Percentiles rank a stretch among this genome's conserved stretches.
These are phyloP conservation scores for Amanita rubescens DNA, from an alignment of 768 basidiomycete genomes.

Conservation along the genomic window DNA sequence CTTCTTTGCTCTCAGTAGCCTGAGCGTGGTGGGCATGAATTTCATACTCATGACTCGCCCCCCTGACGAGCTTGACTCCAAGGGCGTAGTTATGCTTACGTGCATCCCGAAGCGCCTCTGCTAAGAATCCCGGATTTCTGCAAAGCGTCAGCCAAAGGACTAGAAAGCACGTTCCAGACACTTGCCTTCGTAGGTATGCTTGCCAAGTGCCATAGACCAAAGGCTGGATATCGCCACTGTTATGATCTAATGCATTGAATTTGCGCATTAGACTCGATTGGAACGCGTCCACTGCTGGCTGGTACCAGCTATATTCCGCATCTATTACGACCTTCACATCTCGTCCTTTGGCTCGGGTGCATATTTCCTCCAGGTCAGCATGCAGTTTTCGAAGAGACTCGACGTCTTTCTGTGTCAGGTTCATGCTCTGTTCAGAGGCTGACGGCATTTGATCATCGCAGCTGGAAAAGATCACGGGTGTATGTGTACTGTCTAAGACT, in stretches of 20 bases:
- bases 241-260: conserved; percentile 45
- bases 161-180: conserved; percentile 23
- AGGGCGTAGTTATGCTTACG: too few relatives aligned
- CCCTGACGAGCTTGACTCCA: too few relatives aligned
- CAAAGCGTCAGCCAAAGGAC: conserved; percentile 62
- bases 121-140: too few relatives aligned
- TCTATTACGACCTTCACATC: too few relatives aligned
- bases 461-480: not conserved
- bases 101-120: too few relatives aligned
- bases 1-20: conserved; percentile 6
- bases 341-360: too few relatives aligned
- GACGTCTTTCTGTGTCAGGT: too few relatives aligned
- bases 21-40: conserved; percentile 36
- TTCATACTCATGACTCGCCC: conserved; percentile 85
- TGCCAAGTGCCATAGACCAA: too few relatives aligned
- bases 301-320: conserved; percentile 68
- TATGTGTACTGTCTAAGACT: conserved; percentile 28
- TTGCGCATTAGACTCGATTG: too few relatives aligned
- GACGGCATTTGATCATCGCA: not conserved
- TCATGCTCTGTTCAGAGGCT: conserved; percentile 9
- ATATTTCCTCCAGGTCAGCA: too few relatives aligned
- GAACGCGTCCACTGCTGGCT: conserved; percentile 84
- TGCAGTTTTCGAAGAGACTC: too few relatives aligned
- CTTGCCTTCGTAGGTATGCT: conserved; percentile 66
- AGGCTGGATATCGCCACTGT: conserved; percentile 3